Base-by-base conservation (phyloP, 192 early-diverging fungal genomes). In the Backusella tarrabulga region DNA sequence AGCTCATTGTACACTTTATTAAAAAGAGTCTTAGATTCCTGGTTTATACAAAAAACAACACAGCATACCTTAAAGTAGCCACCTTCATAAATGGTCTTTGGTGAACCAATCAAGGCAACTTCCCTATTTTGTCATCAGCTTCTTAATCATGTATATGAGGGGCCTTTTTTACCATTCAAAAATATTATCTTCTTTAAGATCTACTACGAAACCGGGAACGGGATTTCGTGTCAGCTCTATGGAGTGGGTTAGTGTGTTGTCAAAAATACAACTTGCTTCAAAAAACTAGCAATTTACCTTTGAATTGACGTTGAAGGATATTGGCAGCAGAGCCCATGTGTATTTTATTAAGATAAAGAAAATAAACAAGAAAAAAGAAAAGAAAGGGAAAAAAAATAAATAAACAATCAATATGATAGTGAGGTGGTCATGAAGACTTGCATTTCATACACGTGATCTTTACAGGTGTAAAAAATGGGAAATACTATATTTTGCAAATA, bases 1-100 rank as follows among this genome's bases (percentile, higher is more conserved):
- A 97, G 17, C 85, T 91, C 68, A 97, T 82, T 8, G 84, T 91
- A 12, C 96, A 95, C 76, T 76, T 14, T 72, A 34, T 44, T 44
- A 44, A 14, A 17, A 44, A 0, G 12, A 44, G 42, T 8, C 36
- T 42, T 42, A 12, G 41, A 40, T 1, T 15, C 8, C 8, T 38
- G 8, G 0, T 9, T 9, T 38, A 38, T 42, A 42, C 14, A 42
- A 17, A 56, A 32, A 32, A 3, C 32, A 32, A 32, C 32, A 32
- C 32, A 32, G 32, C 9, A 73, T 75, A 85, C 85, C 76, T 86
- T 86, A 66, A 86, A 86, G 40, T 86, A 86, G 17, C 85, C 85
- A 19, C 85, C 85, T 73, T 86, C 85, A 36, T 86, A 86, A 56
- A 86, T 82, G 19, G 85, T 86, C 34, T 79, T 79, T 32, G 85